Percentiles rank a stretch among this genome's conserved stretches.
These are phyloP conservation scores for Ophiocordyceps camponoti-floridani DNA, from an alignment of 2,329 filamentous ascomycete species.

Conservation along the genomic window DNA sequence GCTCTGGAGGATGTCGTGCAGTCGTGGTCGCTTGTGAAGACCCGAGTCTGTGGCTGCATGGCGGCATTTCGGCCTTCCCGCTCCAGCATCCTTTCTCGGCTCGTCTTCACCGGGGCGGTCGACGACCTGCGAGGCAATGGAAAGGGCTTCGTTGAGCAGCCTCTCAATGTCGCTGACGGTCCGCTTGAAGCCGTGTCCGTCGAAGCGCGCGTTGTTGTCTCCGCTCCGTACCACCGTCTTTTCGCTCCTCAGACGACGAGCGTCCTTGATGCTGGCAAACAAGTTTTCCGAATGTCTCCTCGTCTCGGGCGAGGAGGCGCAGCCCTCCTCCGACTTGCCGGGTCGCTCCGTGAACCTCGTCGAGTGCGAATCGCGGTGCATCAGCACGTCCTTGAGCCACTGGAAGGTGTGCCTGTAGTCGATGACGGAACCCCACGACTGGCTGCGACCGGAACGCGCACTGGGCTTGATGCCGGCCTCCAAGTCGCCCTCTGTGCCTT, in stretches of 20 bases:
- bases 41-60: slow-evolving; percentile 11
- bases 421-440: slow-evolving; percentile 11
- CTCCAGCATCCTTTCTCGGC: neutral
- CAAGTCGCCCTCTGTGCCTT: neutral
- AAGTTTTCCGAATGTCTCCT: slow-evolving; percentile 8
- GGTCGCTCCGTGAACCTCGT: slow-evolving; percentile 12
- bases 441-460: slow-evolving; percentile 6
- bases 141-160: slow-evolving; percentile 26
- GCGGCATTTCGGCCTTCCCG: slow-evolving; percentile 5
- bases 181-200: slow-evolving; percentile 13
- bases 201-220: slow-evolving; percentile 8
- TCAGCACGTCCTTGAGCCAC: slow-evolving; percentile 16
- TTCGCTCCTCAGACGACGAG: slow-evolving; percentile 3
- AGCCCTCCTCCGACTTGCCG: slow-evolving; percentile 2
- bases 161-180: slow-evolving; percentile 25
- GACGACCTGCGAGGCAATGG: slow-evolving; percentile 21
- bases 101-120: slow-evolving; percentile 9
- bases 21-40: slow-evolving; percentile 7
- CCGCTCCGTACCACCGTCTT: slow-evolving; percentile 5
- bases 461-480: neutral
- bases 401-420: slow-evolving; percentile 15
- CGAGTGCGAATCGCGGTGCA: slow-evolving; percentile 8
- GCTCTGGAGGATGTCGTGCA: slow-evolving; percentile 9
- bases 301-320: slow-evolving; percentile 3
- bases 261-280: slow-evolving; percentile 4